A percentile compares a stretch with the other conserved stretches of the same genome.
These are phyloP conservation scores for Rhododendron henanense DNA, from an alignment of 148 eudicot species.

Conservation along the genomic window DNA sequence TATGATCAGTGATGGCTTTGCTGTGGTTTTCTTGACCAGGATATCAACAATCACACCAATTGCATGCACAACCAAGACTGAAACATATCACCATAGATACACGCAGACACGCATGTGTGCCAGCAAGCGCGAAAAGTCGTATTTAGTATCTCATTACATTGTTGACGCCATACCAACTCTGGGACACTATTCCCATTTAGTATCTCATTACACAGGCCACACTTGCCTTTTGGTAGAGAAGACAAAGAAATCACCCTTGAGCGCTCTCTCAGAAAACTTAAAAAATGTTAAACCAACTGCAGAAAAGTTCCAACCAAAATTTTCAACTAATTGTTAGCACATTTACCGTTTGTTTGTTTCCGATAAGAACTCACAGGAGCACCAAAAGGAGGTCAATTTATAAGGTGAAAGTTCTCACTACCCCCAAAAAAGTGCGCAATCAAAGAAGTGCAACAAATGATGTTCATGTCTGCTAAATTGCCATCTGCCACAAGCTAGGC, in stretches of 20 bases:
- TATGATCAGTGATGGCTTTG: not conserved
- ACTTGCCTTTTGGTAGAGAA: not conserved
- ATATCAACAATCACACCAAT: not conserved
- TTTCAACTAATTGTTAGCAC: not conserved
- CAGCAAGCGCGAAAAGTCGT: not conserved
- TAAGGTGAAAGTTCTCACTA: not conserved
- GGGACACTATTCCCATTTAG: not conserved
- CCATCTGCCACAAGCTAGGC: not conserved
- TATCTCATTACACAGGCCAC: not conserved
- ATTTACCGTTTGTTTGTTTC: not conserved
- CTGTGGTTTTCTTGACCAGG: conserved; percentile 2
- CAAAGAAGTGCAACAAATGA: not conserved
- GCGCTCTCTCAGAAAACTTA: not conserved
- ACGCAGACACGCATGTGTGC: not conserved
- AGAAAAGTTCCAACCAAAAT: not conserved
- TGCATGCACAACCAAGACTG: not conserved
- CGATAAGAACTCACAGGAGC: not conserved
- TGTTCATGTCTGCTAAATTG: not conserved
- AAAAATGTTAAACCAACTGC: not conserved
- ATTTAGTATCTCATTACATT: not conserved
- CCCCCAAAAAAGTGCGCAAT: not conserved
- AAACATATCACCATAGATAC: not conserved
- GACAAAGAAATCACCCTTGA: not conserved
- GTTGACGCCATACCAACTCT: not conserved
- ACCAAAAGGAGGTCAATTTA: not conserved